Evolutionary conservation across 2,329 filamentous ascomycete genomes (phyloP).

Genomic region (Aspergillus terreus): DNA sequence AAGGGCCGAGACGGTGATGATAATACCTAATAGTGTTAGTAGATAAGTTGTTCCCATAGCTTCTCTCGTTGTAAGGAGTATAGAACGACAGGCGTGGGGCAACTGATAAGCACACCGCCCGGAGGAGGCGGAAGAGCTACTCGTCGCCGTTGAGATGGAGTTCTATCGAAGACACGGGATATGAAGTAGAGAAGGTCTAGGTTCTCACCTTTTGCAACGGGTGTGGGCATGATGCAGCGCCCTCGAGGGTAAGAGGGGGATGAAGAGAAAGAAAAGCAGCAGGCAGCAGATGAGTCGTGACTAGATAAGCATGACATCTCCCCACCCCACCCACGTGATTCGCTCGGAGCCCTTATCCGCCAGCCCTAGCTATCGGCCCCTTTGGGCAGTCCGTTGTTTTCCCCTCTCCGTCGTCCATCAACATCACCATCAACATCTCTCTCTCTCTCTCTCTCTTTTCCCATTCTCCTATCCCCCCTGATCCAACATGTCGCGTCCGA

Average conservation of each 20-base stretch:
- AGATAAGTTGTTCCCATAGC: not conserved
- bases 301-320: slow-evolving; percentile 7
- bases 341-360: slow-evolving; percentile 27
- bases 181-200: slow-evolving; percentile 1
- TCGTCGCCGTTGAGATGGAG: too few species aligned
- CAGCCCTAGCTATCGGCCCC: slow-evolving; percentile 29
- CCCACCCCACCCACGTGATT: slow-evolving; percentile 31
- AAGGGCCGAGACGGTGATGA: slow-evolving; percentile 59
- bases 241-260: not conserved
- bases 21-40: slow-evolving; percentile 48
- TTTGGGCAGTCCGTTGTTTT: slow-evolving; percentile 26
- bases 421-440: slow-evolving; percentile 6
- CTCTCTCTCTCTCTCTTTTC: not conserved
- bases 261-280: slow-evolving; percentile 2
- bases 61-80: not conserved
- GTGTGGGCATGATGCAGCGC: slow-evolving; percentile 40
- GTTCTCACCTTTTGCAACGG: slow-evolving; percentile 46
- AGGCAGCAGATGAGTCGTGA: slow-evolving; percentile 1
- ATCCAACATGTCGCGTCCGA: slow-evolving; percentile 49
- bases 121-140: too few species aligned
- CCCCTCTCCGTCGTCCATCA: slow-evolving; percentile 23
- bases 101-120: not conserved
- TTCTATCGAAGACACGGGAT: not conserved
- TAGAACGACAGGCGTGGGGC: not conserved
- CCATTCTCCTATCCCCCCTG: not conserved